Conservation (phyloP, 2,329 filamentous ascomycete genomes). For the Alternaria gaisen region DNA sequence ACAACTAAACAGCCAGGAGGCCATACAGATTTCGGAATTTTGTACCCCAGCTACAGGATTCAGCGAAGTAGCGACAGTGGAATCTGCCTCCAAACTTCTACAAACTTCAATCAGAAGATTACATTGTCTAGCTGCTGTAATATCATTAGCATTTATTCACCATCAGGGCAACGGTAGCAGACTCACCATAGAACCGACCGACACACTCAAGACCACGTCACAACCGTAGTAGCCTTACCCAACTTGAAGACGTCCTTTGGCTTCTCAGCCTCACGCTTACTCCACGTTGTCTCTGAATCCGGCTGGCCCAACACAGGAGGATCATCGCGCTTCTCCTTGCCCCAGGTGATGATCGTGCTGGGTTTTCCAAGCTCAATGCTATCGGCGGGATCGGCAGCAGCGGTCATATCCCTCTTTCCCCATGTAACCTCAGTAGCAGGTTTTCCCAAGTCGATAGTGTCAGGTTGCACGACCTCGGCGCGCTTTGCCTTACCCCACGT, state of each 20-base stretch:
- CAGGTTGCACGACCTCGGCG: not conserved
- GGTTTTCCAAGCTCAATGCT: slow-evolving; percentile 13
- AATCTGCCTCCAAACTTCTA: not conserved
- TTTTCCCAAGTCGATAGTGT: not conserved
- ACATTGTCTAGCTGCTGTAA: not conserved
- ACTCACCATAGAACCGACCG: not conserved
- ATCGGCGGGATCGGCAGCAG: slow-evolving; percentile 4
- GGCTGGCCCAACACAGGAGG: slow-evolving; percentile 18
- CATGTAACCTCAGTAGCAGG: slow-evolving; percentile 19
- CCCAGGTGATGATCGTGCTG: slow-evolving; percentile 7
- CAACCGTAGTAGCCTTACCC: slow-evolving; percentile 22
- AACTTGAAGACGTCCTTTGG: slow-evolving; percentile 26
- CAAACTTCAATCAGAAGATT: not conserved
- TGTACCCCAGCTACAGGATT: not conserved
- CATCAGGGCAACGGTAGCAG: not conserved
- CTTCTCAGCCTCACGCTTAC: slow-evolving; percentile 22
- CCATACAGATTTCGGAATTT: not conserved
- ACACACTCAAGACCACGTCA: slow-evolving; percentile 26
- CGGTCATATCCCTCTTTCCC: slow-evolving; percentile 6
- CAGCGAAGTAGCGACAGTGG: not conserved
- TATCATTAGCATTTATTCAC: not conserved
- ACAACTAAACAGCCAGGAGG: not conserved
- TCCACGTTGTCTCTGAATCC: slow-evolving; percentile 26
- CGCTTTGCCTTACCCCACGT: slow-evolving; percentile 12
- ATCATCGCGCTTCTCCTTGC: slow-evolving; percentile 20